phyloP scores from a whole-genome alignment of 2,329 filamentous ascomycete genomes.

The Diaporthe capsici region DNA sequence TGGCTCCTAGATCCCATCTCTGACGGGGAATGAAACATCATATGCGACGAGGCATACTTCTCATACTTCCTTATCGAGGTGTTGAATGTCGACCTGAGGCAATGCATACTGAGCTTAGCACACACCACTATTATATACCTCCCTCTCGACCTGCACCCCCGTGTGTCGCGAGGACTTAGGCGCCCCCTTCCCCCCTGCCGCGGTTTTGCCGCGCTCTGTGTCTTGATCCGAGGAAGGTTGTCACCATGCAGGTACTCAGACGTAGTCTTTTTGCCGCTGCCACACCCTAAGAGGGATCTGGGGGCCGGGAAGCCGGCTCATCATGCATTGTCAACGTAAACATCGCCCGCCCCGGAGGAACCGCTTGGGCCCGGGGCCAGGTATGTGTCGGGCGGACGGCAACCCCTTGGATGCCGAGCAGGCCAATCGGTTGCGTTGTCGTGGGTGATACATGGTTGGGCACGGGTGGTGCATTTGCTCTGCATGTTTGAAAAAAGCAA shows the following conservation, averaged over 20 bases:
- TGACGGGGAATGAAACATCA: constrained; percentile 1
- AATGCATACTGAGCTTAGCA: constrained; percentile 4
- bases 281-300: not conserved
- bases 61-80: not conserved
- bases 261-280: not conserved
- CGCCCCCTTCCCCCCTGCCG: not conserved
- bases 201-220: constrained; percentile 5
- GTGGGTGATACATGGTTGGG: not conserved
- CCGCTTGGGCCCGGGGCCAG: not conserved
- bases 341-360: not conserved
- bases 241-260: constrained; percentile 3
- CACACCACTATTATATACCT: not conserved
- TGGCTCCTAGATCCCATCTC: not conserved
- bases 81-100: constrained; percentile 1
- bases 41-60: not conserved
- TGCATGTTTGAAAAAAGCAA: not conserved
- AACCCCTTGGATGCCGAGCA: not conserved
- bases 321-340: not conserved
- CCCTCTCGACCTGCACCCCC: not conserved
- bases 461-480: not conserved
- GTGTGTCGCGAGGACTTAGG: not conserved
- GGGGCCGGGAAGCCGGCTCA: not conserved
- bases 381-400: not conserved
- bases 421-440: constrained; percentile 14
- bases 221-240: not conserved